Evolutionary conservation across 768 basidiomycete genomes (phyloP), one percentile per base, ranked within the genome.

Genomic region (Hydnum rufescens): DNA sequence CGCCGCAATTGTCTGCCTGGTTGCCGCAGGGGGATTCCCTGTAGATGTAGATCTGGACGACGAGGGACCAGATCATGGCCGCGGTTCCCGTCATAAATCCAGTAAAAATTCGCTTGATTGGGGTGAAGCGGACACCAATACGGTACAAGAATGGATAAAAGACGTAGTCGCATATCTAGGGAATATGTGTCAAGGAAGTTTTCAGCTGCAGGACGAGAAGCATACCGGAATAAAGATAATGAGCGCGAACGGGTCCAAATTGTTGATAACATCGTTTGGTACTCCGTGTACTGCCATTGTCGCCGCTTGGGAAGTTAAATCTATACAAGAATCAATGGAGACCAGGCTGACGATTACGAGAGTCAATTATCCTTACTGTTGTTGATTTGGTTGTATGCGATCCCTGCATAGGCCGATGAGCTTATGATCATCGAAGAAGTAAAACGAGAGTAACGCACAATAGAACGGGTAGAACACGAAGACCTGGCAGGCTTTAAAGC

Each of bases 71-170:
- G 18, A 60, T 34, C 63, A 64, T 64, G 44, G 63, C 47, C 5
- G 56, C 25, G 5, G 57, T 23, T 6, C 54, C 63, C 28, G 51
- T 55, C 50, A 62, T 55, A 57, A 65, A 63, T 2, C 64, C 63
- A 19, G 57, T 55, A 34, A 56, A 56, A 55, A 65, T 63, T 42
- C 55, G 54, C 55, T 59, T 59, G 57, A 65, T 49, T 4, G 64
- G 63, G 5, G 57, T 58, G 55, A 81, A 78, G 59, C 70, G 73
- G 59, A 75, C 54, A 26, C 60, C 59, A 18, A 42, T 42, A 19
- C 55, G 51, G 8, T 59, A 58, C 31, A 64, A 55, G 32, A 34
- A 42, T 5, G 64, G 64, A 58, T 64, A 65, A 55, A 64, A 25
- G 42, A 54, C 3, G 31, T 58, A n/a, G 51, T 28, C 49, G 32